Conservation (phyloP, 2,329 filamentous ascomycete species). For the Aspergillus fijiensis region DNA sequence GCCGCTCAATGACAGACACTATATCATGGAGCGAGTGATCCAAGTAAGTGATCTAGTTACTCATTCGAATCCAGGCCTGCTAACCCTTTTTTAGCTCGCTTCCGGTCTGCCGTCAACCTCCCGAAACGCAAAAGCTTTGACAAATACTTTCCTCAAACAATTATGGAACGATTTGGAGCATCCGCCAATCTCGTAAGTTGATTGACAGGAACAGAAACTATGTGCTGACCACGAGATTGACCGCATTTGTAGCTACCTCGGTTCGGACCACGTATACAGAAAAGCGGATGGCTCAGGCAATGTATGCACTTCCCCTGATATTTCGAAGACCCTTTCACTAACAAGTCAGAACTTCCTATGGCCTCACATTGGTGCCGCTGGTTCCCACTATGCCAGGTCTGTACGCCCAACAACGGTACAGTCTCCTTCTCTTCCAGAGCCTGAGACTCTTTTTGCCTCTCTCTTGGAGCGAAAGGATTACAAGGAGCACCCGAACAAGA, state of each 20-base stretch:
- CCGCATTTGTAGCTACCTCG: constrained; percentile 34
- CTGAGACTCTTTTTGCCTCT: constrained; percentile 66
- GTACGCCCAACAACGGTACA: constrained; percentile 59
- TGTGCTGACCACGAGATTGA: not conserved
- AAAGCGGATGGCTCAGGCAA: constrained; percentile 45
- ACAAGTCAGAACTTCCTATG: constrained; percentile 56
- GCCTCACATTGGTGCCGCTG: constrained; percentile 64
- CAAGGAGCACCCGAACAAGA: constrained; percentile 66
- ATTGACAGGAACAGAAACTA: constrained; percentile 6
- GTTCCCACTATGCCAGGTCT: constrained; percentile 67
- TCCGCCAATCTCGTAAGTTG: constrained; percentile 51
- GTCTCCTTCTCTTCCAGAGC: constrained; percentile 62
- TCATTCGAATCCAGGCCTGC: not conserved
- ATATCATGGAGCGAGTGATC: constrained; percentile 61
- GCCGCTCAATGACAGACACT: constrained; percentile 61
- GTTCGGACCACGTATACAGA: constrained; percentile 34
- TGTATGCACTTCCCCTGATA: constrained; percentile 28
- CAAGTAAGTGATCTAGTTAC: constrained; percentile 30
- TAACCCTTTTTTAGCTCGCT: constrained; percentile 30
- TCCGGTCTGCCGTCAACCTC: constrained; percentile 40
- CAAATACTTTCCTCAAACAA: constrained; percentile 52
- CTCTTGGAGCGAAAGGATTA: constrained; percentile 64
- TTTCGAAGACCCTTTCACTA: constrained; percentile 1
- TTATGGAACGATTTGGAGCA: constrained; percentile 58
- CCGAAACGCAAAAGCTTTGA: constrained; percentile 40